Evolutionary conservation across 1,139 yeast genomes (phyloP).

Genomic region (Yamadazyma diddensiae): DNA sequence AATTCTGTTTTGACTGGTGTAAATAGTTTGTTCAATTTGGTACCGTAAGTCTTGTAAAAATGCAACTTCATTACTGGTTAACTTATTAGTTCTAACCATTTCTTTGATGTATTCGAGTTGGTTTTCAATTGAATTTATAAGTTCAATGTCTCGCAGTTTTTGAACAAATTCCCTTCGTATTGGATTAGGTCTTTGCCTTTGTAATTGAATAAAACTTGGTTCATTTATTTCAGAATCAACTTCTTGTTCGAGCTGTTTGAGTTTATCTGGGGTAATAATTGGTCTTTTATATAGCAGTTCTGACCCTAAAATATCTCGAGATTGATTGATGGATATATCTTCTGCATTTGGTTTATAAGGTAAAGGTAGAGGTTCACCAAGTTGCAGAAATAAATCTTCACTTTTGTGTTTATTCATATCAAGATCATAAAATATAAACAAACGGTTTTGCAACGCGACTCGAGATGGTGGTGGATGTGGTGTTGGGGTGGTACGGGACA

Average conservation of each 20-base stretch:
- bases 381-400: constrained; percentile 12
- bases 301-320: constrained; percentile 4
- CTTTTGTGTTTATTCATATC: constrained; percentile 9
- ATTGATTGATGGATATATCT: constrained; percentile 1
- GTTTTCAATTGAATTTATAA: constrained; percentile 9
- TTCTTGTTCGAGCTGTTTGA: constrained; percentile 8
- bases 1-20: too few species aligned
- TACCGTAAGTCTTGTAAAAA: constrained; percentile 9
- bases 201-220: constrained; percentile 1
- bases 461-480: too few species aligned
- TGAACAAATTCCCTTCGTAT: constrained; percentile 12
- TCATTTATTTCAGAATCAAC: constrained; percentile 3
- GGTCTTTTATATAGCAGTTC: constrained; percentile 8
- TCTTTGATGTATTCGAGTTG: constrained; percentile 9
- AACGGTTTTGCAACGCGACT: constrained; percentile 1
- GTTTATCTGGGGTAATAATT: constrained; percentile 5
- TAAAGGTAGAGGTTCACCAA: constrained; percentile 39
- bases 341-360: constrained; percentile 21
- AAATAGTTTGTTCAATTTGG: constrained; percentile 9
- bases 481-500: too few species aligned
- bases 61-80: constrained; percentile 6
- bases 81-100: constrained; percentile 7
- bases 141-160: constrained; percentile 8
- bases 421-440: not conserved
- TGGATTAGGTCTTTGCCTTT: constrained; percentile 11